phyloP scores from a whole-genome alignment of 1,139 yeast species.

The Taphrina betulina region DNA sequence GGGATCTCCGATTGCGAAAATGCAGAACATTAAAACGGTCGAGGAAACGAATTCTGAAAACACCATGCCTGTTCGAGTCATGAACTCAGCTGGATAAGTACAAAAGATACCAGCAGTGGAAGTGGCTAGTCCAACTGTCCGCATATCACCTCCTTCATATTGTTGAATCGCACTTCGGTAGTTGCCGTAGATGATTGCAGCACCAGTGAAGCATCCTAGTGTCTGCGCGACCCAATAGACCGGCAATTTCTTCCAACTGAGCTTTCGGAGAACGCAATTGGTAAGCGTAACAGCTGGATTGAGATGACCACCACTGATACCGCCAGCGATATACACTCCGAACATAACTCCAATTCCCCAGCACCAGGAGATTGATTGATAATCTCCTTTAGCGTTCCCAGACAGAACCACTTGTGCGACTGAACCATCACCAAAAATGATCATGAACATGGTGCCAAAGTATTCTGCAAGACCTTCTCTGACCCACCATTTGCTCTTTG shows the following conservation, averaged over 20 bases:
- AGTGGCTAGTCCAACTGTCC: slow-evolving; percentile 40
- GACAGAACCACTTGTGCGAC: slow-evolving; percentile 43
- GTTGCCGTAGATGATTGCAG: slow-evolving; percentile 42
- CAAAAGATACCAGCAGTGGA: slow-evolving; percentile 50
- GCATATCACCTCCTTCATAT: slow-evolving; percentile 42
- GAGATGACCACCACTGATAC: slow-evolving; percentile 44
- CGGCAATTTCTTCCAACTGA: slow-evolving; percentile 44
- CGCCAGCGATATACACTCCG: slow-evolving; percentile 40
- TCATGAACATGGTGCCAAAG: slow-evolving; percentile 35
- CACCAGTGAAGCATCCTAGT: slow-evolving; percentile 42
- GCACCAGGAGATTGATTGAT: slow-evolving; percentile 49
- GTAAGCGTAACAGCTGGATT: slow-evolving; percentile 45
- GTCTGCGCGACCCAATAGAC: slow-evolving; percentile 42
- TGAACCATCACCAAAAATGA: slow-evolving; percentile 32
- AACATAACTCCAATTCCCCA: slow-evolving; percentile 55
- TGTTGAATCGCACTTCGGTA: slow-evolving; percentile 42
- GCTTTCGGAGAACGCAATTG: slow-evolving; percentile 42
- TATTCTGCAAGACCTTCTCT: slow-evolving; percentile 50
- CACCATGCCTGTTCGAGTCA: slow-evolving; percentile 50
- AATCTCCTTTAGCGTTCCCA: slow-evolving; percentile 46
- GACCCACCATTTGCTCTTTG: slow-evolving; percentile 37
- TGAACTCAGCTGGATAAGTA: slow-evolving; percentile 50
- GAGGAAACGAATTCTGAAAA: slow-evolving; percentile 51
- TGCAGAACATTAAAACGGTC: slow-evolving; percentile 49
- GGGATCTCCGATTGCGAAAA: slow-evolving; percentile 53